A percentile compares a stretch with the other conserved stretches of the same genome.
Evolutionary conservation across 1,139 yeast genomes (phyloP).

Genomic region (Hyphopichia buzzinii): DNA sequence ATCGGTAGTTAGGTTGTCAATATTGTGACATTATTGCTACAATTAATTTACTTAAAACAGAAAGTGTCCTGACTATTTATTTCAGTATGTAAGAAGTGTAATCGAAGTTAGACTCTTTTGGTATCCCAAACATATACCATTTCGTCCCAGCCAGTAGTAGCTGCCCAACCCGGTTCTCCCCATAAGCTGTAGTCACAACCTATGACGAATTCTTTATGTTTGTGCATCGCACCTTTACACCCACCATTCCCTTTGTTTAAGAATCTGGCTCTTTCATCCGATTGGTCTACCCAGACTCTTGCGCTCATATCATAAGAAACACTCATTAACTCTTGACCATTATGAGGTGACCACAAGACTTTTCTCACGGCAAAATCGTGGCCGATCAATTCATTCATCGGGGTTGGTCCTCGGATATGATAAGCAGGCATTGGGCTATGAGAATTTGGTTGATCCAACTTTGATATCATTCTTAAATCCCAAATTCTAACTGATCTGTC

Average conservation of each 20-base stretch:
- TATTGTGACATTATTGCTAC: no score
- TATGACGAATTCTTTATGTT: conserved; percentile 84
- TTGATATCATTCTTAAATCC: conserved; percentile 75
- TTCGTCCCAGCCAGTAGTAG: conserved; percentile 96
- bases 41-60: no score
- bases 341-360: conserved; percentile 88
- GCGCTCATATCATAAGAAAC: conserved; percentile 93
- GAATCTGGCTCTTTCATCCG: conserved; percentile 53
- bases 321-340: conserved; percentile 64
- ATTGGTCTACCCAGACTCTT: conserved; percentile 76
- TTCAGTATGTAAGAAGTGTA: no score
- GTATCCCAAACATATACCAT: conserved; percentile 90
- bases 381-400: conserved; percentile 76
- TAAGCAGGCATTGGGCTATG: conserved; percentile 40
- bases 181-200: conserved; percentile 97
- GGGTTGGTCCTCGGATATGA: conserved; percentile 59
- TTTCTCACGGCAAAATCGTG: conserved; percentile 87
- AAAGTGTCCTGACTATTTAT: no score
- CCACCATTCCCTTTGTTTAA: conserved; percentile 36
- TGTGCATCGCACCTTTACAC: conserved; percentile 57
- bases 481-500: conserved; percentile 81
- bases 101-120: no score
- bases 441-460: conserved; percentile 38
- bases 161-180: conserved; percentile 97
- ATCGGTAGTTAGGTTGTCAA: no score